These are phyloP conservation scores for Hyparrhenia diplandra DNA, from an alignment of 176 grass and related monocot genomes.

Conservation along the genomic window DNA sequence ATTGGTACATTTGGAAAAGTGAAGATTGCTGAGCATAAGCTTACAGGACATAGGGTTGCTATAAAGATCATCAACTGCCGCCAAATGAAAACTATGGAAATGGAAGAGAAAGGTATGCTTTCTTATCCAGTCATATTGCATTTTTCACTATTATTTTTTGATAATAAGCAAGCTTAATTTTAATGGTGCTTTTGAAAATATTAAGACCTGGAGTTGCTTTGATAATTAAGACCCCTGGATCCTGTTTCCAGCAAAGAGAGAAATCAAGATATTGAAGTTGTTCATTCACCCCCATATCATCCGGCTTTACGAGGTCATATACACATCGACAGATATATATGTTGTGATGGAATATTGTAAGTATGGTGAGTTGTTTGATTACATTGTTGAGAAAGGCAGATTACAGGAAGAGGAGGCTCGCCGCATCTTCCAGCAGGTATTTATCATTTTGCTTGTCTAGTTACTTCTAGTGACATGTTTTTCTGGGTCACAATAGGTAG, in stretches of 20 bases:
- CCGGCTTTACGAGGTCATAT: slow-evolving; percentile 93
- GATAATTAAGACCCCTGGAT: slow-evolving; percentile 20
- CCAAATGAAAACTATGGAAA: slow-evolving; percentile 82
- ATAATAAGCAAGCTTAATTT: slow-evolving; percentile 8
- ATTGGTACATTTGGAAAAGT: slow-evolving; percentile 94
- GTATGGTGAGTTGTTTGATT: slow-evolving; percentile 84
- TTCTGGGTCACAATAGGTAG: not conserved
- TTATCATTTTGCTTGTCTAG: not conserved
- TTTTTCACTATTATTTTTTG: not conserved
- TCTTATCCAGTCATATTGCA: not conserved
- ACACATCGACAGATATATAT: slow-evolving; percentile 78
- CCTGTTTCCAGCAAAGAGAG: slow-evolving; percentile 67
- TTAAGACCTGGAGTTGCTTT: not conserved
- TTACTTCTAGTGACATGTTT: not conserved
- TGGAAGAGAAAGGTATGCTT: slow-evolving; percentile 84
- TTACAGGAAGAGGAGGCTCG: slow-evolving; percentile 88
- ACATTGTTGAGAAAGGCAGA: slow-evolving; percentile 88
- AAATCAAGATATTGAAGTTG: slow-evolving; percentile 90
- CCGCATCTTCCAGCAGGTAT: slow-evolving; percentile 87
- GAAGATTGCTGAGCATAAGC: slow-evolving; percentile 88
- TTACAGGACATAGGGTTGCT: slow-evolving; percentile 78
- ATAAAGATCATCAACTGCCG: slow-evolving; percentile 83
- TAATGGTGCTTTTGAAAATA: slow-evolving; percentile 2
- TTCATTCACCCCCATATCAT: slow-evolving; percentile 97
- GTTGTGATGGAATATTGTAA: slow-evolving; percentile 96